phyloP scores from a whole-genome alignment of 2,329 filamentous ascomycete species.

The Aspergillus unguis region DNA sequence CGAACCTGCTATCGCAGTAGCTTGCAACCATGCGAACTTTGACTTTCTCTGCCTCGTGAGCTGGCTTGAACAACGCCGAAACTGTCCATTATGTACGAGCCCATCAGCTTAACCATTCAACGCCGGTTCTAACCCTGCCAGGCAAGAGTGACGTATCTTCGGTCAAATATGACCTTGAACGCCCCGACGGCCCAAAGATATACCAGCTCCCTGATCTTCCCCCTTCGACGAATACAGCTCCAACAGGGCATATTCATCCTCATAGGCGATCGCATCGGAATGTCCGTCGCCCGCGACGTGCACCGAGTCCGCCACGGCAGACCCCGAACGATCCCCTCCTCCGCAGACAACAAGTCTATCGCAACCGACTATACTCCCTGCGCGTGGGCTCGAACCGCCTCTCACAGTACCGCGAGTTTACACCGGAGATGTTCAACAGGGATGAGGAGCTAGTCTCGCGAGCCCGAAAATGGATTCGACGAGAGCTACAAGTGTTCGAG shows the following conservation, averaged over 20 bases:
- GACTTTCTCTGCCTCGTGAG: conserved; percentile 80
- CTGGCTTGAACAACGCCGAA: conserved; percentile 71
- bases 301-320: conserved; percentile 27
- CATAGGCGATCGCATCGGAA: conserved; percentile 8
- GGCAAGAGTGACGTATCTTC: conserved; percentile 53
- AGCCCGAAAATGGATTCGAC: conserved; percentile 75
- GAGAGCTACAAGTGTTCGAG: conserved; percentile 79
- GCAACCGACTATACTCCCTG: conserved; percentile 67
- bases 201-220: conserved; percentile 50
- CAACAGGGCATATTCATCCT: conserved; percentile 3
- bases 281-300: conserved; percentile 20
- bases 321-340: conserved; percentile 48
- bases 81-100: conserved; percentile 73
- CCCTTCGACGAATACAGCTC: conserved; percentile 13
- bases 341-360: conserved; percentile 70
- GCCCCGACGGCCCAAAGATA: conserved; percentile 53
- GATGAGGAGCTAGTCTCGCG: conserved; percentile 69
- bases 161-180: conserved; percentile 64
- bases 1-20: conserved; percentile 67
- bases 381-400: conserved; percentile 77
- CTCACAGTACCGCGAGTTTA: conserved; percentile 73
- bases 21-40: conserved; percentile 77
- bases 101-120: neutral
- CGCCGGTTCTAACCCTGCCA: conserved; percentile 21
- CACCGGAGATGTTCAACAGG: conserved; percentile 60